phyloP scores from a whole-genome alignment of 1,139 yeast genomes.

The Yamadazyma oceani region DNA sequence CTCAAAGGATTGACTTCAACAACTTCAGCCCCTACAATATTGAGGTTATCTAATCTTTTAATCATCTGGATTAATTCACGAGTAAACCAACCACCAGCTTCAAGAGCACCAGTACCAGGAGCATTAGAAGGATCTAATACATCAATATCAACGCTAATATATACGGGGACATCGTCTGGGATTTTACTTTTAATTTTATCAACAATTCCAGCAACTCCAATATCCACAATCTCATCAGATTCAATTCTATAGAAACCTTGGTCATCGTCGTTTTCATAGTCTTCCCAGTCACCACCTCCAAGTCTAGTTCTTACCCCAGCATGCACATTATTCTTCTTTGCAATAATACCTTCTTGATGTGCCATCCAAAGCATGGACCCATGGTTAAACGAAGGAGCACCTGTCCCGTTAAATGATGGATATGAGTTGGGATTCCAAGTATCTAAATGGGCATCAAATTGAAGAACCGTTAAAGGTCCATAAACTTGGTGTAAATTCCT shows the following conservation, averaged over 20 bases:
- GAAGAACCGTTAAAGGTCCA: constrained; percentile 17
- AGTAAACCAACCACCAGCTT: constrained; percentile 49
- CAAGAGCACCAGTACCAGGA: constrained; percentile 55
- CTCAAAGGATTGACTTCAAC: constrained; percentile 38
- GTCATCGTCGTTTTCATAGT: constrained; percentile 13
- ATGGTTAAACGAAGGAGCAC: constrained; percentile 15
- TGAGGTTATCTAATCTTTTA: constrained; percentile 44
- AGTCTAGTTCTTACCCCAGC: constrained; percentile 29
- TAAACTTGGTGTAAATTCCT: constrained; percentile 14
- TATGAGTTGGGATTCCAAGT: constrained; percentile 17
- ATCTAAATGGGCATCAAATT: constrained; percentile 19
- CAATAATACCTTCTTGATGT: constrained; percentile 16
- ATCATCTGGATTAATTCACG: constrained; percentile 45
- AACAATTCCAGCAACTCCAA: constrained; percentile 16
- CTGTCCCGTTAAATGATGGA: constrained; percentile 15
- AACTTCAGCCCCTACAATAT: constrained; percentile 51
- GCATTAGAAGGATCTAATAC: constrained; percentile 51
- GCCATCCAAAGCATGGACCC: constrained; percentile 19
- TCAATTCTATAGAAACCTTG: constrained; percentile 17
- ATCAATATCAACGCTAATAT: constrained; percentile 51
- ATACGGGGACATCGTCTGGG: constrained; percentile 32
- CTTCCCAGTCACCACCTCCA: constrained; percentile 24
- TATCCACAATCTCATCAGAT: constrained; percentile 17
- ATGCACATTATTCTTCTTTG: constrained; percentile 23
- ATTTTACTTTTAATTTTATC: constrained; percentile 12